These are phyloP conservation scores for Luvunga scandens DNA, from an alignment of 345 rosid species.

Conservation along the genomic window DNA sequence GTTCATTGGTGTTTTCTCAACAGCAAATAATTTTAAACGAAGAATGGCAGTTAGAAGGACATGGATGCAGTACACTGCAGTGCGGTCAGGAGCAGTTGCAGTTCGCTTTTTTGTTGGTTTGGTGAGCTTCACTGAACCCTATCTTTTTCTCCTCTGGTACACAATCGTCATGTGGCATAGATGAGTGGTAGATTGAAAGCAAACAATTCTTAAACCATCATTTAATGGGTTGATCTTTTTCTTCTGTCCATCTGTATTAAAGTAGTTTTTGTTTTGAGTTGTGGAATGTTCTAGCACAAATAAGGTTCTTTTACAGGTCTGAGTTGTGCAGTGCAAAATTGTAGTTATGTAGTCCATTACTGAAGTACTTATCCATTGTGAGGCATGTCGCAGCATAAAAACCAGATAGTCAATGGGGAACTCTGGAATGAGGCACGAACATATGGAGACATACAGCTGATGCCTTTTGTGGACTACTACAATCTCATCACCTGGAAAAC, in stretches of 20 bases:
- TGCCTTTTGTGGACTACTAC: slow-evolving; percentile 99
- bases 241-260: background rate
- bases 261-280: background rate
- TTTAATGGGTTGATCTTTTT: slow-evolving; percentile 1
- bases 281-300: background rate
- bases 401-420: slow-evolving; percentile 80
- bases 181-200: background rate
- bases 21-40: slow-evolving; percentile 90
- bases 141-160: background rate
- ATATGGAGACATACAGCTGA: slow-evolving; percentile 83
- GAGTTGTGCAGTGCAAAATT: background rate
- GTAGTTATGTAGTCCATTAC: slow-evolving; percentile 2
- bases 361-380: slow-evolving; percentile 20
- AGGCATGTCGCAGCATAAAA: slow-evolving; percentile 75
- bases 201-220: background rate
- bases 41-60: slow-evolving; percentile 98
- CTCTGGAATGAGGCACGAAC: slow-evolving; percentile 90
- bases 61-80: slow-evolving; percentile 94
- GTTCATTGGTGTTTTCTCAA: slow-evolving; percentile 91
- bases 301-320: slow-evolving; percentile 2
- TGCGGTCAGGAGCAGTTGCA: slow-evolving; percentile 69
- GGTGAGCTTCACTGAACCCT: slow-evolving; percentile 47
- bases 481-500: slow-evolving; percentile 97
- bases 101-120: slow-evolving; percentile 98
- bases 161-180: background rate